phyloP scores from a whole-genome alignment of 139 green algal genomes.

The Micractinium sp. region DNA sequence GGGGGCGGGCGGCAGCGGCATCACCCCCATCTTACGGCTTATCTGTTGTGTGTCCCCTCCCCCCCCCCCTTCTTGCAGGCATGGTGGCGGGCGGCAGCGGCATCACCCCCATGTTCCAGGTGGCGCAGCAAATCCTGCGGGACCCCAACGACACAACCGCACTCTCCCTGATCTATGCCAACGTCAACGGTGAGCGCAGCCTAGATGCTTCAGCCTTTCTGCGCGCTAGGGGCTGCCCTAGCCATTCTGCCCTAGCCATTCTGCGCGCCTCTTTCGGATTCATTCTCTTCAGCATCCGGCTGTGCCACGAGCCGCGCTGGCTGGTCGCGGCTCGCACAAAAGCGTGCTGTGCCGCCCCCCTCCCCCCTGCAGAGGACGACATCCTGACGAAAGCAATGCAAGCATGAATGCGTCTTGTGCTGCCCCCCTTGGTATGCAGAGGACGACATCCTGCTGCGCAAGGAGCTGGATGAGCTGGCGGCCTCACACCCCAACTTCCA shows the following conservation, averaged over 20 bases:
- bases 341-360: neutral
- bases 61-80: constrained; percentile 51
- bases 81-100: constrained; percentile 97
- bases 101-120: constrained; percentile 96
- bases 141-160: constrained; percentile 77
- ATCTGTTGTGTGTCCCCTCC: too few relatives aligned
- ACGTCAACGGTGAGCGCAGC: constrained; percentile 63
- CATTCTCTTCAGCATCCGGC: too few relatives aligned
- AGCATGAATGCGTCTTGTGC: neutral
- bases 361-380: neutral
- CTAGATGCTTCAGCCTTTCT: too few relatives aligned
- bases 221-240: too few relatives aligned
- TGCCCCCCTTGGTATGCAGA: neutral
- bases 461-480: constrained; percentile 69
- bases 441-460: constrained; percentile 91
- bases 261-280: too few relatives aligned
- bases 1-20: constrained; percentile 90
- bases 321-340: too few relatives aligned
- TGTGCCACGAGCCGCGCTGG: too few relatives aligned
- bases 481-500: constrained; percentile 60
- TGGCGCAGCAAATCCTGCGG: constrained; percentile 62
- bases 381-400: too few relatives aligned
- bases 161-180: constrained; percentile 88
- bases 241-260: too few relatives aligned
- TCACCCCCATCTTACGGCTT: neutral